Base-by-base conservation (phyloP, 257 asterid species). In the Voacanga thouarsii region DNA sequence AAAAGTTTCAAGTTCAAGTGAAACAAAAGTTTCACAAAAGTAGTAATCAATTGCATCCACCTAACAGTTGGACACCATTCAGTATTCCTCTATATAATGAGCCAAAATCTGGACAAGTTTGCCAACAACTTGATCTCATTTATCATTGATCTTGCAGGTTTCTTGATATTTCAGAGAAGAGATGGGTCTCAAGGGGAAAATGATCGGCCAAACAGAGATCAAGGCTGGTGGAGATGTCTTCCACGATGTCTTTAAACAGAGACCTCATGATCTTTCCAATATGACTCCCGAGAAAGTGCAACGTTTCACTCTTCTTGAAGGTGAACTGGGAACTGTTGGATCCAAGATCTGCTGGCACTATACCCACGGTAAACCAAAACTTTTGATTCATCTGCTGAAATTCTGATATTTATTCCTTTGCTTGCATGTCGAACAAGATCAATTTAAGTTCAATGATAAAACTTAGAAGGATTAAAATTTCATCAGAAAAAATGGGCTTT, bases 171-270 rank as follows among this genome's bases (percentile, higher is more conserved):
- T 1, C 16, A 21, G 55, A 21, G 55, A 30, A 66, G 12, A 19
- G 49, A 79, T 79, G 82, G 82, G 78, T 19, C 24, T 79, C 60
- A 72, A 79, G 56, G 82, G 78, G 0, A 79, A 79, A 45, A 79
- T 79, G 78, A 61, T 79, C 3, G 78, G 78, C 12, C 77, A 80
- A 75, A 80, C 80, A 7, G 80, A 69, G 67, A 77, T 80, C 57
- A 77, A 80, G 28, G 51, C 80, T 1, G 83, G 77, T 12, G 84
- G 84, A 63, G 84, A 80, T 79, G 76, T 74, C 26, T 51, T 68
- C 26, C 86, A 79, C 72, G 86, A 83, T 37, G 1, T 76, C 30
- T 33, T 79, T 33, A 64, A 61, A 39, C 16, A 63, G 43, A 83
- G 65, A 28, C 83, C 83, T 8, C 77, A 83, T 19, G 43, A 83